These are phyloP conservation scores for Xerocomus brunneocitrinus DNA, from an alignment of 768 basidiomycete species.

Conservation along the genomic window DNA sequence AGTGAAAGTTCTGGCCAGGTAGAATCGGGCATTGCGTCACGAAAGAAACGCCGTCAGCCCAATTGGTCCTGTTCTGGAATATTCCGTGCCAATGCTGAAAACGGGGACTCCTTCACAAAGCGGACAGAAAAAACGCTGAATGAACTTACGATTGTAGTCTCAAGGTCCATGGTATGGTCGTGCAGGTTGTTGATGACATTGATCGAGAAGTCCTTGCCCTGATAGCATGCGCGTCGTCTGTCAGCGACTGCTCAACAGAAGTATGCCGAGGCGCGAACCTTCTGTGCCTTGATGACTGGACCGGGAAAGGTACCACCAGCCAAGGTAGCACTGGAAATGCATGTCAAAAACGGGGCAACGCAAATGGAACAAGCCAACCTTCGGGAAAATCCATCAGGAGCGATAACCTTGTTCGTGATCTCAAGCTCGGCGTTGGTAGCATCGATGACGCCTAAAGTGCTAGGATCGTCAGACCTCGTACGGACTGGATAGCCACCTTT, in stretches of 20 bases:
- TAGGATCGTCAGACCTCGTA: not conserved
- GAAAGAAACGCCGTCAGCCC: conserved; percentile 38
- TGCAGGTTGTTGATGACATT: conserved; percentile 34
- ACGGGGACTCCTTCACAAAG: not conserved
- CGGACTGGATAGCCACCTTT: conserved; percentile 2
- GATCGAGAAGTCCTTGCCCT: conserved; percentile 34
- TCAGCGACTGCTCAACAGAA: not conserved
- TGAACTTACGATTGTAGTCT: conserved; percentile 34
- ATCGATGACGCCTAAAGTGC: conserved; percentile 15
- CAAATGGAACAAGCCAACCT: conserved; percentile 27
- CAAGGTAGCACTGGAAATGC: conserved; percentile 34
- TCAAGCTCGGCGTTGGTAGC: conserved; percentile 30
- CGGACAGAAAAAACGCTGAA: not conserved
- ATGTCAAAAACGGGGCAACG: not conserved
- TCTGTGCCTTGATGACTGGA: conserved; percentile 42
- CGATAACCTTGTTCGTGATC: conserved; percentile 40
- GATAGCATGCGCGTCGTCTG: conserved; percentile 6
- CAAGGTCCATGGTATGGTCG: conserved; percentile 31
- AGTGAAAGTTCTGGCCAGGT: conserved; percentile 35
- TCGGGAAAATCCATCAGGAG: conserved; percentile 47
- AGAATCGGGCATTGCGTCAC: conserved; percentile 46
- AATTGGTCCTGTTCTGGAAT: conserved; percentile 31
- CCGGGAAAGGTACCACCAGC: conserved; percentile 47
- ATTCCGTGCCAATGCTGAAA: conserved; percentile 34
- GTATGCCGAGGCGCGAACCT: conserved; percentile 22